Base-by-base conservation (phyloP, 257 asterid genomes). In the Jaltomata sinuosa region DNA sequence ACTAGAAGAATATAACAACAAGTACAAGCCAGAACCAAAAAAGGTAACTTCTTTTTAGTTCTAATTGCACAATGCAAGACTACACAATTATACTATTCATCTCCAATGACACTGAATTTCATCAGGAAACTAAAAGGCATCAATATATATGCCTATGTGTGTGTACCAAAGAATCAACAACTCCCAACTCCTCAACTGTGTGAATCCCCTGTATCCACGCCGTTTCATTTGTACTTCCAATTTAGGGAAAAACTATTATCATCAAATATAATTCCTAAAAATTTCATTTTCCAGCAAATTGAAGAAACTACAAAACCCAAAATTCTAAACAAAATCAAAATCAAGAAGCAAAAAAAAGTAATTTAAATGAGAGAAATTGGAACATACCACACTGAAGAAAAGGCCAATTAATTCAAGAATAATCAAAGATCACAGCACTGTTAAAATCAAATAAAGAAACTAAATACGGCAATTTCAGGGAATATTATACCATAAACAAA, bases 341-440 rank as follows among this genome's bases (percentile, higher is more conserved):
- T 67, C 25, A 49, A 6, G 8, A 38, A 38, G 42, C 6, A 38
- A 38, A 38, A 38, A 38, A 38, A 38, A 38, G 15, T 5, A 11
- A 42, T n/a, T n/a, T n/a, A 62, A 21, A 52, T 47, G 25, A 61
- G 52, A 83, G 31, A 81, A 29, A 38, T 11, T 50, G 18, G 65
- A 64, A 32, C 52, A 67, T 83, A 83, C 85, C 80, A 67, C 34
- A 67, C 80, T 65, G 42, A 65, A 67, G 32, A 68, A 71, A 82
- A 82, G 38, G 19, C 25, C 79, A 71, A 59, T 11, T 59, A 40
- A 49, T 65, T 64, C 69, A 64, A 59, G 14, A 29, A 61, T 42
- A 40, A 74, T 67, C 59, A 42, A 64, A 64, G 82, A 77, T 77
- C 82, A 77, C 15, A 45, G 15, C 32, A 49, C 45, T 27, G 38